These are phyloP conservation scores for Serendipita sp. DNA, from an alignment of 768 basidiomycete species.

Conservation along the genomic window DNA sequence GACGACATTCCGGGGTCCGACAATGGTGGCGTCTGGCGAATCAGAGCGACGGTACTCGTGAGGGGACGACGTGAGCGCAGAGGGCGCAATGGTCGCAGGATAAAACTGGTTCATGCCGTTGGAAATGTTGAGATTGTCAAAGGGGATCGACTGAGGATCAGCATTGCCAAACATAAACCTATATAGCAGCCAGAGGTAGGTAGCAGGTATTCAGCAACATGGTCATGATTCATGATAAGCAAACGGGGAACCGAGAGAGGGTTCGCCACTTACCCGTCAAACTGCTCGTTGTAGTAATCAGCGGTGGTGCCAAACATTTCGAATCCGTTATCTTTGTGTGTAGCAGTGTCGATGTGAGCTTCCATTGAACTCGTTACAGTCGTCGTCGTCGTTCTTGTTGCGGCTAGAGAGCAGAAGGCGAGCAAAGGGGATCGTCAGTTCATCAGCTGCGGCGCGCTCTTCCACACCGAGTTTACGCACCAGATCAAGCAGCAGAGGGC, in stretches of 20 bases:
- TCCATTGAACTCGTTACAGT: no score
- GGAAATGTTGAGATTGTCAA: slow-evolving; percentile 4
- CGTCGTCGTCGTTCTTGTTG: no score
- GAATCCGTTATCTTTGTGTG: background rate
- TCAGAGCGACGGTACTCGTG: background rate
- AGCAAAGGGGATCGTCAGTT: background rate
- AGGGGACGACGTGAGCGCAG: slow-evolving; percentile 5
- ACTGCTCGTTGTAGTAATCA: slow-evolving; percentile 2
- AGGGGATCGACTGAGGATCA: background rate
- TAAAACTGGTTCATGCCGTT: background rate
- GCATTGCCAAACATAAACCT: slow-evolving; percentile 2
- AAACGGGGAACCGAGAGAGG: background rate
- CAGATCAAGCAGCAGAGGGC: no score
- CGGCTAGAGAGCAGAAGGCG: no score
- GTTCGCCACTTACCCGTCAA: background rate
- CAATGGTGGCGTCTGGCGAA: slow-evolving; percentile 5
- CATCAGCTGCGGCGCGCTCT: background rate
- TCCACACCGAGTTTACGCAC: no score
- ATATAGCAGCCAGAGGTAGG: background rate
- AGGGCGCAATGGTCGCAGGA: slow-evolving; percentile 4
- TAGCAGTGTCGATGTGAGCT: no score
- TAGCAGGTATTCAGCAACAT: background rate
- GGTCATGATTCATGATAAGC: background rate
- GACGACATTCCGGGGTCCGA: slow-evolving; percentile 5
- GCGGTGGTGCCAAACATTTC: background rate